Base-by-base conservation (phyloP, 2,329 filamentous ascomycete species). In the Zymoseptoria crescenta region DNA sequence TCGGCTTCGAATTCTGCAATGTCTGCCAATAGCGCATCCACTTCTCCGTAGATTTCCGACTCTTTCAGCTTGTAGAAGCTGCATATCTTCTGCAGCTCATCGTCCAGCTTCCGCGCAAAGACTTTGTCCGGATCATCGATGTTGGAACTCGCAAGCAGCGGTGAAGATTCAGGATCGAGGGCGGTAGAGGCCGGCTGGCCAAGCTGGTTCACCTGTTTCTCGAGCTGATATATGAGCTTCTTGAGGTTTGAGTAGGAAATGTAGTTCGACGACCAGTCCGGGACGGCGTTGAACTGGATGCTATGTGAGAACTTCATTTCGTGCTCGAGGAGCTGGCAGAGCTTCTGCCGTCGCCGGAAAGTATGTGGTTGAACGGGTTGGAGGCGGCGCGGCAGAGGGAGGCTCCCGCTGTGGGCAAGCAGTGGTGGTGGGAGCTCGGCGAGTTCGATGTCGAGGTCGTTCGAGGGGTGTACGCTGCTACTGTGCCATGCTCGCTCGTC, bases 271-370 rank as follows among this genome's bases (percentile, higher is more conserved):
- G 91, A 96, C 94, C 94, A 99, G 77, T 99, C 94, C n/a, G 94
- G 94, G 68, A 99, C 94, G 64, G 94, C 92, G 79, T 99, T 99
- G 79, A 99, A 99, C 80, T 99, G 94, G 69, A 99, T 87, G 77
- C 93, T 97, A 75, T 99, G 94, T 19, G 93, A 97, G 81, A 99
- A 99, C 87, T 97, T 97, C 94, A 99, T 99, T 72, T 91, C 89
- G 85, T 88, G 83, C 68, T 86, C 80, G 68, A 89, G 83, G 69
- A 92, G 85, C 81, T 83, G 83, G 71, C 79, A 79, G 74, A 84
- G 82, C 79, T 91, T 91, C 73, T 81, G 79, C 66, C 67, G 65
- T 53, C 70, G 67, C 35, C 60, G 65, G 52, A 66, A 66, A 16
- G 53, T 55, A 20, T 55, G 30, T 27, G 49, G 57, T 41, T 60